Base-by-base conservation (phyloP, 371 early-diverging fungal species). In the Rhizopus stolonifer region DNA sequence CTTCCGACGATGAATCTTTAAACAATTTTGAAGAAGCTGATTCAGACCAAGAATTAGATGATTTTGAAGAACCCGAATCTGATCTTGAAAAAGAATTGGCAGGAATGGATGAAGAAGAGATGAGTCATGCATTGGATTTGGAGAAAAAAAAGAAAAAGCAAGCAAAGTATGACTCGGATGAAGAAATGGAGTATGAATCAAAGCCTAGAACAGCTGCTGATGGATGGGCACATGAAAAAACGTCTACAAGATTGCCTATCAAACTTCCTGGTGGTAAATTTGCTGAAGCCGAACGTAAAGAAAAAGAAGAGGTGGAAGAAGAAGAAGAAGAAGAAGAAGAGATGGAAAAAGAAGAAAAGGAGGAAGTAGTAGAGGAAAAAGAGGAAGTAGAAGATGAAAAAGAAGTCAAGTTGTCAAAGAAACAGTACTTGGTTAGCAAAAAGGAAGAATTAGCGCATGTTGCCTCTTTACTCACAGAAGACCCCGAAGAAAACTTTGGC, bases 381-480 rank as follows among this genome's bases (percentile, higher is more conserved):
- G 52, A 54, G 11, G 67, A 51, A 18, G 66, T 60, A 15, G 67
- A 61, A 1, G 67, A 59, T 3, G 64, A 61, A 31, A 51, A 54
- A 9, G 48, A 57, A 32, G 58, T 53, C 0, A 60, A 53, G 33
- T 25, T 74, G 2, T 54, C 73, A 23, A 79, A 80, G 44, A 81
- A 86, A 60, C 63, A 82, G 43, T 72, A 81, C 29, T 52, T 86
- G 32, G 56, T 85, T n/a, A 58, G 69, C 31, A 87, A 82, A 60
- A 87, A 92, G 60, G 94, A 90, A 72, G 72, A 85, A 58, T 70
- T 96, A 49, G 94, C 95, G 2, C 58, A 66, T 8, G 61, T 87
- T 25, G 92, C 95, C 6, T 77, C 90, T 24, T 51, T 59, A 4
- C 73, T 95, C 33, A 83, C 91, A 54, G 88, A 86, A 46, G 82